Conservation (phyloP, 192 early-diverging fungal genomes). For the Radiomyces spectabilis region DNA sequence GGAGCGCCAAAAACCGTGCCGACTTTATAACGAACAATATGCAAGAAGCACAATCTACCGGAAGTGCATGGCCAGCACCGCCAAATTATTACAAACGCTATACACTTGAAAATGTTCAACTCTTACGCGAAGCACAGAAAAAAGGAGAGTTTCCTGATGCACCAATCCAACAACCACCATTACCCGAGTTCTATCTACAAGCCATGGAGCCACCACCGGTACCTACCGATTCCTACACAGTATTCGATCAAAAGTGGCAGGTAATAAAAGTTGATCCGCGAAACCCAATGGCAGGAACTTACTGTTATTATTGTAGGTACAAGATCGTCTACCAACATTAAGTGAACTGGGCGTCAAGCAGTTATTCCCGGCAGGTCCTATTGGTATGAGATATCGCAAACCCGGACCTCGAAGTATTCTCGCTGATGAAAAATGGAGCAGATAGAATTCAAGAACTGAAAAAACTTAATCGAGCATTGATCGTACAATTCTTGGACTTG, state of each 20-base stretch:
- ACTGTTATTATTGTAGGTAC: conserved; percentile 20
- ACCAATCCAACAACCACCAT: conserved; percentile 17
- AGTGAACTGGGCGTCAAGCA: conserved; percentile 57
- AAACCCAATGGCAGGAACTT: neutral
- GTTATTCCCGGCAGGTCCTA: conserved; percentile 50
- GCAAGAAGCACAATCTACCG: conserved; percentile 21
- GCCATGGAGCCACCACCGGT: conserved; percentile 48
- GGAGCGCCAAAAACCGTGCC: too few species aligned
- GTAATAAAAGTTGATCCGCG: conserved; percentile 23
- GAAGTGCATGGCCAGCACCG: conserved; percentile 55
- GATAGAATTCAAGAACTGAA: conserved; percentile 63
- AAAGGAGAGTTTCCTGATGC: conserved; percentile 8
- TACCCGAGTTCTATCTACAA: conserved; percentile 35
- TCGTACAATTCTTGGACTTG: conserved; percentile 65
- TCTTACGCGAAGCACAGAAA: conserved; percentile 13
- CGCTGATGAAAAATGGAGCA: conserved; percentile 6
- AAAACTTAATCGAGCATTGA: conserved; percentile 48
- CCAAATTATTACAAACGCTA: conserved; percentile 60
- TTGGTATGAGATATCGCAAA: conserved; percentile 15
- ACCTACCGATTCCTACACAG: conserved; percentile 44
- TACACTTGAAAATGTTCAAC: conserved; percentile 49
- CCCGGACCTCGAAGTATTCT: neutral
- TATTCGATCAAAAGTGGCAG: conserved; percentile 67
- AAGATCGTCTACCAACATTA: conserved; percentile 48
- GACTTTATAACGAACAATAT: too few species aligned